Conservation (phyloP, 2,329 filamentous ascomycete genomes). For the Dothistroma septosporum region DNA sequence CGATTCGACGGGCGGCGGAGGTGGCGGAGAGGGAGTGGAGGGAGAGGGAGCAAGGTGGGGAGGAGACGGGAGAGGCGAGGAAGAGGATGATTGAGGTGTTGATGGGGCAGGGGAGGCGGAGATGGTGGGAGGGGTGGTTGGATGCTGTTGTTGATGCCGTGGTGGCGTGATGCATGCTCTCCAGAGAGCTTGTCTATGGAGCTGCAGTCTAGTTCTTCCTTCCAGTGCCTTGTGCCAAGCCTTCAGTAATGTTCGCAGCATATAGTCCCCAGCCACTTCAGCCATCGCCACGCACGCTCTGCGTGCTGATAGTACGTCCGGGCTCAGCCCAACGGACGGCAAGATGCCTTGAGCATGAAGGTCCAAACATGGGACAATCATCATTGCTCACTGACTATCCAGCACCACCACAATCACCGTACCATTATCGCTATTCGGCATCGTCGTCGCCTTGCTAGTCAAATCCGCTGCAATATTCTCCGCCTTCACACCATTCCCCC, state of each 20-base stretch:
- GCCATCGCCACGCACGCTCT: background rate
- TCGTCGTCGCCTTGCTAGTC: background rate
- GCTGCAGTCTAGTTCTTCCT: too few species aligned
- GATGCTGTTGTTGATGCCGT: conserved; percentile 20
- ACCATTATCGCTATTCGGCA: background rate
- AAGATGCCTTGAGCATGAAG: too few species aligned
- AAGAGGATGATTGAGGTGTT: conserved; percentile 27
- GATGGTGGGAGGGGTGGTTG: conserved; percentile 21
- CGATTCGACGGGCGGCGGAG: conserved; percentile 40
- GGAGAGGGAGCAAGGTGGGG: conserved; percentile 34
- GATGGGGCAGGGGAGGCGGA: conserved; percentile 15
- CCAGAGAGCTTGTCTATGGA: too few species aligned
- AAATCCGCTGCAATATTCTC: background rate
- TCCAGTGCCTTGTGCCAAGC: too few species aligned
- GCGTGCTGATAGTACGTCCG: background rate
- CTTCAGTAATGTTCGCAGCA: too few species aligned
- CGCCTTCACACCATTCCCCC: background rate
- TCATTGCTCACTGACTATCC: background rate
- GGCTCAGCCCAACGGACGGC: too few species aligned
- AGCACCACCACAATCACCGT: background rate
- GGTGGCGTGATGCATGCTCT: conserved; percentile 14
- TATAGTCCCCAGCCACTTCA: background rate
- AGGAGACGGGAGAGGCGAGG: conserved; percentile 27
- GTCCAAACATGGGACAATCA: background rate
- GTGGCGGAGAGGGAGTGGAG: conserved; percentile 46